A percentile compares a stretch with the other conserved stretches of the same genome.
These are phyloP conservation scores for Teratosphaeria nubilosa DNA, from an alignment of 2,329 filamentous ascomycete genomes.

Conservation along the genomic window DNA sequence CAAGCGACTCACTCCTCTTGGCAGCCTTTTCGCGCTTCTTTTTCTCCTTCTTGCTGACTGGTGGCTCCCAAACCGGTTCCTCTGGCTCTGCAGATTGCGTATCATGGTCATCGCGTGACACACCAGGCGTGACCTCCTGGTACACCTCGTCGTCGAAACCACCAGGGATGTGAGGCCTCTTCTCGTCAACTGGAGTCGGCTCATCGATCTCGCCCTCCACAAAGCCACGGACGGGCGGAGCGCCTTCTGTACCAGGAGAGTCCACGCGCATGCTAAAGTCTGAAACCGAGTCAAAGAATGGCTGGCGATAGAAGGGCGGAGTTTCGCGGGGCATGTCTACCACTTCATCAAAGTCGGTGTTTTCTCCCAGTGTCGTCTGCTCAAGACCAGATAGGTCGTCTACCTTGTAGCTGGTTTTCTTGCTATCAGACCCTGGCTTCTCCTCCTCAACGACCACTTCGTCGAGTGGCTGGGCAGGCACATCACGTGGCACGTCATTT, in stretches of 20 bases:
- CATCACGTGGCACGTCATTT: conserved; percentile 1
- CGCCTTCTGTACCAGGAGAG: conserved; percentile 23
- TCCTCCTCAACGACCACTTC: conserved; percentile 32
- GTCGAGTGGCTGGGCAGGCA: conserved; percentile 17
- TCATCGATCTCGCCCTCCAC: conserved; percentile 40
- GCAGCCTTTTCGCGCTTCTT: conserved; percentile 38
- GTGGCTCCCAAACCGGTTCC: conserved; percentile 24
- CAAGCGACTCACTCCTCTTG: conserved; percentile 11
- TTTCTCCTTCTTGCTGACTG: conserved; percentile 26
- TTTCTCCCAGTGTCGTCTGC: background rate
- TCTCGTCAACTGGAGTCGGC: conserved; percentile 45
- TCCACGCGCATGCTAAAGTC: conserved; percentile 24
- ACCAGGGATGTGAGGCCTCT: conserved; percentile 48
- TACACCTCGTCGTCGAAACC: conserved; percentile 41
- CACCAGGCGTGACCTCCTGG: background rate
- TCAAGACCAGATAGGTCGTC: conserved; percentile 9
- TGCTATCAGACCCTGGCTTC: conserved; percentile 19
- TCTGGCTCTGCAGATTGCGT: background rate
- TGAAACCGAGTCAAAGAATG: conserved; percentile 33
- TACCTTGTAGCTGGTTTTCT: conserved; percentile 24
- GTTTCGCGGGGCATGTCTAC: conserved; percentile 7
- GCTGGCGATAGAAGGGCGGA: conserved; percentile 21
- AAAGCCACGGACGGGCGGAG: conserved; percentile 25
- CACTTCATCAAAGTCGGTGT: conserved; percentile 1
- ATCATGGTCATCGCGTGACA: background rate